Evolutionary conservation across 257 asterid genomes (phyloP), one percentile per base, ranked within the genome.

Genomic region (Petunia secreta): DNA sequence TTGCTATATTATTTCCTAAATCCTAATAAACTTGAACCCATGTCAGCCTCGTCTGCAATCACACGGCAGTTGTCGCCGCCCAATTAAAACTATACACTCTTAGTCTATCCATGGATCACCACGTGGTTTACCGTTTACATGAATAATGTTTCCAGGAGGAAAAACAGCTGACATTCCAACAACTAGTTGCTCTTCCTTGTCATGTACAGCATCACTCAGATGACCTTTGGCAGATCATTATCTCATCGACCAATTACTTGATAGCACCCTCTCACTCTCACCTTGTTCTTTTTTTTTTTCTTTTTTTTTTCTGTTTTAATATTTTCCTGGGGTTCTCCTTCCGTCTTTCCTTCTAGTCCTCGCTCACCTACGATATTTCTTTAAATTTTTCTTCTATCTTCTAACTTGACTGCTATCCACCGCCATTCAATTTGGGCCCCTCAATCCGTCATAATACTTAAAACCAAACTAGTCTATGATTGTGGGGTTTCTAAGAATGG

Each of bases 111-210:
- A 44, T 67, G 15, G 25, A 69, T 69, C 43, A 3, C 4, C 59
- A 69, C 16, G 11, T 69, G 3, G 25, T 52, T 52, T 46, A 69
- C 59, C 25, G 34, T 58, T 69, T 11, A 48, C 11, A 34, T 4
- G n/a, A 50, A 69, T 15, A 16, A 68, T 37, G 10, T 4, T 25
- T 25, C 59, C 43, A 2, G 77, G 11, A 69, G 11, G 48, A 69
- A 69, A 11, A 46, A 25, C 77, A 69, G 10, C 11, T 25, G 77
- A 10, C 58, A 69, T 46, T 46, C 76, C 76, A 1, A 44, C 76
- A 44, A 41, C 40, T 4, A 44, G 58, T 44, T 48, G 8, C 10
- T 48, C 6, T 69, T 69, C 59, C 59, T 2, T 46, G 11, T 10
- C 25, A 25, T 16, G 7, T 44, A 69, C 43, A 34, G 10, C 58